Evolutionary conservation across 306 rosid genomes (phyloP), one percentile per base, ranked within the genome.

Genomic region (Lablab purpureus): DNA sequence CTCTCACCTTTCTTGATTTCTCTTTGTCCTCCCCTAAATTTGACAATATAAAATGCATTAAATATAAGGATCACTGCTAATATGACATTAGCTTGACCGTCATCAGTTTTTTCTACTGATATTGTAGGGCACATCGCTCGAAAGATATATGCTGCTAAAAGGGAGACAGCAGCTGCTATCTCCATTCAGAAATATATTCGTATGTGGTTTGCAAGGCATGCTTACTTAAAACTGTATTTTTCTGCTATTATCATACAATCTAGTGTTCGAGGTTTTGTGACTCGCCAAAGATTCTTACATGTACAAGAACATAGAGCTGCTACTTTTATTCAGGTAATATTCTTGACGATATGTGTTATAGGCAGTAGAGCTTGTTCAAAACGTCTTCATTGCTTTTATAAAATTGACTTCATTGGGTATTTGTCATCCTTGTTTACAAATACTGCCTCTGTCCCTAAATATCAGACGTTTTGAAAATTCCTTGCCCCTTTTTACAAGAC

Each of bases 231-330:
- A 70, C 59, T 95, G 58, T 68, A 81, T 91, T 82, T 85, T 41
- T 89, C 96, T 71, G 63, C 93, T 55, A 64, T 82, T 45, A 82
- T 80, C 69, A 78, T 95, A 37, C 99, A 95, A 83, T 93, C 96
- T 55, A 74, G 79, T 80, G 76, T 88, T 59, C 91, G 90, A 71
- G 94, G 96, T 55, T 91, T 93, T 78, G 78, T 87, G 52, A 87
- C 89, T 75, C 97, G 89, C 83, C 83, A 69, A 78, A 90, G 81
- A 76, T 90, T 86, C 78, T 74, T 86, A 82, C 90, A 81, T 76
- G 89, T 59, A 62, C 93, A 86, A 78, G 86, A 90, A 75, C 92
- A 84, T 76, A 95, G 80, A 85, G 97, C 99, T 78, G 98, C 97
- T 50, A 87, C 89, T 76, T 47, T 80, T 55, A 87, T 95, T 83